Base-by-base conservation (phyloP, 2,329 filamentous ascomycete genomes). In the Thermothelomyces thermophilus region DNA sequence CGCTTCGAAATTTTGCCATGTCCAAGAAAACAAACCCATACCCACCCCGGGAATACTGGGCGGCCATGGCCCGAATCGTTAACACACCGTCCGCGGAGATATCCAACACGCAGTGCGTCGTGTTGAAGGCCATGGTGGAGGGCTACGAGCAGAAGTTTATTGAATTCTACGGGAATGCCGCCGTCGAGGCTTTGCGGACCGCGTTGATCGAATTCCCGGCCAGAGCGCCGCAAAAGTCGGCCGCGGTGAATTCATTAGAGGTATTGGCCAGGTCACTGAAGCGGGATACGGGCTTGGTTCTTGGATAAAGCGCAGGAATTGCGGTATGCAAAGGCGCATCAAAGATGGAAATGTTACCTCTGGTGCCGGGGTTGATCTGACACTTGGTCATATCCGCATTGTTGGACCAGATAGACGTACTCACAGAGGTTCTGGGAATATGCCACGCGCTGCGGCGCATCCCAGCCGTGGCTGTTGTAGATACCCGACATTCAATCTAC, bases 11-110 rank as follows among this genome's bases (percentile, higher is more conserved):
- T 64, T 95, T 94, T 63, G 80, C 79, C 55, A 84, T 79, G 56
- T 79, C 83, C 1, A 72, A 74, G 34, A 82, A 82, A 56, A 73
- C 71, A 40, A 90, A 90, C 58, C 90, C 84, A 0, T 93, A 80
- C 68, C 90, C 84, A 3, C 87, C 86, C 42, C 76, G 75, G 0
- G 76, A 90, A 49, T 97, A 93, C 72, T 98, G 93, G 93, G 76
- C 74, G 33, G 77, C 85, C 0, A 71, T 97, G 50, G 81, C 88
- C 0, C 75, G 75, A 37, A 87, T 97, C 33, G 71, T 90, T 63
- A 90, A 89, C 64, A 86, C 87, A 0, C 84, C 88, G 0, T 63
- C 80, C 0, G 66, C 70, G 9, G 76, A 87, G 56, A 76, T 85
- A 9, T 85, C 83, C n/a, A 79, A 84, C 54, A 90, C 86, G 0